Evolutionary conservation across 352 stramenopile genomes (phyloP), one percentile per base, ranked within the genome.

Genomic region (Globisporangium mamillatum): DNA sequence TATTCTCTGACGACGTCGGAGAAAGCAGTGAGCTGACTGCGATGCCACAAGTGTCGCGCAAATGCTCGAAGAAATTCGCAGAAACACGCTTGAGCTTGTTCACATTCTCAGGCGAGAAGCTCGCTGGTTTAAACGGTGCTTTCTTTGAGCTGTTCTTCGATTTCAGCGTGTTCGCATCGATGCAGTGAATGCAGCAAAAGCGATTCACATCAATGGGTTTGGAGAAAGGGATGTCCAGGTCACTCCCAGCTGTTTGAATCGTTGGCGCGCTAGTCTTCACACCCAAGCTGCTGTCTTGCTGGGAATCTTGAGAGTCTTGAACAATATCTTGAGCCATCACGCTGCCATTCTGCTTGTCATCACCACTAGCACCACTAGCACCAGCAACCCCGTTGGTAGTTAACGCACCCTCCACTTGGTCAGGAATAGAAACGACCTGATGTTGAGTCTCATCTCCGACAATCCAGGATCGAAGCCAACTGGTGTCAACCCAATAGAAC

Each of bases 401-500:
- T 22, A 24, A 68, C 3, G 62, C 32, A 62, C 41, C 50, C 2
- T 61, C 22, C 0, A 75, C 56, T 3, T 59, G 50, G 4, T 75
- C 58, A 9, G 29, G 62, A 27, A 29, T 20, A 29, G 36, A 34
- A 44, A 52, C 2, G 14, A 66, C 5, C 25, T 70, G 65, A 34
- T n/a, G 36, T 32, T 63, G 52, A 38, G 36, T 32, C 44, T 90
- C 79, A 63, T 90, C 76, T 1, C 86, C 86, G n/a, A 77, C 80
- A 9, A 93, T 69, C 86, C 86, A 93, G 46, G 72, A 67, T 25
- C 72, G 71, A 0, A 93, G 68, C 86, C 86, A 93, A 9, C 81
- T 69, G 0, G 75, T 78, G 59, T 90, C 82, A n/a, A 93, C 75
- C 86, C 86, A 93, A 38, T 90, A 92, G 60, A 84, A 92, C 12